A percentile compares a stretch with the other conserved stretches of the same genome.
phyloP scores from a whole-genome alignment of 73 alveolate genomes.

The Tetrahymena borealis region DNA sequence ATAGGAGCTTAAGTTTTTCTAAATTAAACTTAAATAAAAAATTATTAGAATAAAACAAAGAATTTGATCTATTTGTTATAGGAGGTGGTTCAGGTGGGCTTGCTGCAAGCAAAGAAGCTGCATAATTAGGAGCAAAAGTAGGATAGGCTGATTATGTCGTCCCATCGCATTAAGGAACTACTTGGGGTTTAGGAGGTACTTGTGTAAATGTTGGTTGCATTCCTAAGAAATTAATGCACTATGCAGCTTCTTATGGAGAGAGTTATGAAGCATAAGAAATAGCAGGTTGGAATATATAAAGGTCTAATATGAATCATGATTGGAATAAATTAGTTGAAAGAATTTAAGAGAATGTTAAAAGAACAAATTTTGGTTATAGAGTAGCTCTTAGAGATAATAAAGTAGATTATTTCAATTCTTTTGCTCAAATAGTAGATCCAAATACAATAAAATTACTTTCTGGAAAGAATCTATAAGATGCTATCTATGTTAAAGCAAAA shows the following conservation, averaged over 20 bases:
- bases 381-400: slow-evolving; percentile 5
- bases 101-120: slow-evolving; percentile 82
- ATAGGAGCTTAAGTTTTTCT: background rate
- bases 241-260: slow-evolving; percentile 28
- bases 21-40: background rate
- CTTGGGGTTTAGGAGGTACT: slow-evolving; percentile 99
- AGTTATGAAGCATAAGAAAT: background rate
- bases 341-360: slow-evolving; percentile 24
- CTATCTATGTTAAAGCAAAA: slow-evolving; percentile 5
- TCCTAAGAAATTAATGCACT: slow-evolving; percentile 93
- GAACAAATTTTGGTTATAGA: slow-evolving; percentile 14
- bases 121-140: slow-evolving; percentile 63
- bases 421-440: slow-evolving; percentile 11
- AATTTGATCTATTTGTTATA: slow-evolving; percentile 74
- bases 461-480: background rate
- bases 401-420: slow-evolving; percentile 18
- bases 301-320: background rate
- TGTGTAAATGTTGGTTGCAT: slow-evolving; percentile 99
- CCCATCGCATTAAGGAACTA: slow-evolving; percentile 96
- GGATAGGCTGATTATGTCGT: slow-evolving; percentile 78
- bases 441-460: slow-evolving; percentile 12
- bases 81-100: slow-evolving; percentile 97
- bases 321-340: slow-evolving; percentile 10
- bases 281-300: slow-evolving; percentile 16
- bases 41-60: slow-evolving; percentile 45